Conservation (phyloP, 768 basidiomycete species). For the Podaxis sp. region DNA sequence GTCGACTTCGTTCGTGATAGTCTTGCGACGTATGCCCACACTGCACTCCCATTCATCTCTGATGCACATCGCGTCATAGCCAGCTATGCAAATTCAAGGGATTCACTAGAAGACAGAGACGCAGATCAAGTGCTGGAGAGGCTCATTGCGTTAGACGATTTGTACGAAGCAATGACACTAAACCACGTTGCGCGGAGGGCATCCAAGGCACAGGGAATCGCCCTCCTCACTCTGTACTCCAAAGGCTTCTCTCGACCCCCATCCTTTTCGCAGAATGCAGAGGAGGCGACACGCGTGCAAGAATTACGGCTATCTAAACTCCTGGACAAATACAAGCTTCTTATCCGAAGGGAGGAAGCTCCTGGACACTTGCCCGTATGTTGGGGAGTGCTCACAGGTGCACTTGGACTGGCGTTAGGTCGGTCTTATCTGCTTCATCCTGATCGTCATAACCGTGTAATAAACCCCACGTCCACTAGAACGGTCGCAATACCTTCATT, state of each 20-base stretch:
- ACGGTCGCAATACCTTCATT: slow-evolving; percentile 80
- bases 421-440: slow-evolving; percentile 16
- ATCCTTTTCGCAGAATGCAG: slow-evolving; percentile 23
- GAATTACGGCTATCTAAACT: slow-evolving; percentile 34
- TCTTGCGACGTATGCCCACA: slow-evolving; percentile 74
- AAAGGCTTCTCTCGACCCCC: slow-evolving; percentile 73
- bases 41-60: slow-evolving; percentile 76
- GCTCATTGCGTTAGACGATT: slow-evolving; percentile 62
- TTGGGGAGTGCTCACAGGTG: slow-evolving; percentile 85
- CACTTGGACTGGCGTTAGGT: slow-evolving; percentile 76
- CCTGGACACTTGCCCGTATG: slow-evolving; percentile 87
- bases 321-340: slow-evolving; percentile 68
- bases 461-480: slow-evolving; percentile 43
- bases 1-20: slow-evolving; percentile 69
- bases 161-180: slow-evolving; percentile 84
- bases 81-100: slow-evolving; percentile 20
- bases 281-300: slow-evolving; percentile 21
- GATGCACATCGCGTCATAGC: slow-evolving; percentile 58
- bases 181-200: slow-evolving; percentile 89
- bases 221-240: slow-evolving; percentile 84
- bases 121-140: slow-evolving; percentile 33
- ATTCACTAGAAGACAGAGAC: slow-evolving; percentile 11
- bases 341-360: slow-evolving; percentile 60
- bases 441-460: background rate
- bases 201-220: slow-evolving; percentile 89